A percentile compares a stretch with the other conserved stretches of the same genome.
phyloP scores from a whole-genome alignment of 306 rosid species.

The Pachyrhizus erosus region DNA sequence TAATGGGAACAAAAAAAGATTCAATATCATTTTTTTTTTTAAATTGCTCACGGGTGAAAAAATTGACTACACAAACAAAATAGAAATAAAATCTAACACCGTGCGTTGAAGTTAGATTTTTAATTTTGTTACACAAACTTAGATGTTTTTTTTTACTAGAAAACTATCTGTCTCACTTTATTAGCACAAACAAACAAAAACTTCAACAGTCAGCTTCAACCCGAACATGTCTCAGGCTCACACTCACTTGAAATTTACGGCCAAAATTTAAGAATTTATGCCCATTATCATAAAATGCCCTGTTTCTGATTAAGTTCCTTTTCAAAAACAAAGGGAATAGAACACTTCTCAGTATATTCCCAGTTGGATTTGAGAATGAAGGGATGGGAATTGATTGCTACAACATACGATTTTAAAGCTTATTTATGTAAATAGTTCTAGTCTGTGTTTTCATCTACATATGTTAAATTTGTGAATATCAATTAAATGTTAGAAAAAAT shows the following conservation, averaged over 20 bases:
- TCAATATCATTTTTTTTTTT: too few relatives aligned
- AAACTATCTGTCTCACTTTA: not conserved
- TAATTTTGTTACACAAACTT: not conserved
- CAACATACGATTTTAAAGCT: not conserved
- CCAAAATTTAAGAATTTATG: not conserved
- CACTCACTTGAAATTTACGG: slow-evolving; percentile 22
- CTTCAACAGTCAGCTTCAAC: not conserved
- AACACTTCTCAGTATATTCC: not conserved
- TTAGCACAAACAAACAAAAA: slow-evolving; percentile 6
- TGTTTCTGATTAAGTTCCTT: not conserved
- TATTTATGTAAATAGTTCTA: not conserved
- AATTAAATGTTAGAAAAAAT: not conserved
- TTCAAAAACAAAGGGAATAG: not conserved
- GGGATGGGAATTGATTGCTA: not conserved
- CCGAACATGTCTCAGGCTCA: not conserved
- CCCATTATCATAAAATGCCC: not conserved
- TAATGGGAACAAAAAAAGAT: not conserved
- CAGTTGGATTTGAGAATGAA: not conserved
- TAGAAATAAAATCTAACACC: not conserved
- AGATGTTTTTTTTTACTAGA: not conserved
- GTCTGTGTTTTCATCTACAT: not conserved
- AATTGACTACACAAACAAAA: not conserved
- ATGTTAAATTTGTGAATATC: not conserved
- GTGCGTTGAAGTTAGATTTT: not conserved
- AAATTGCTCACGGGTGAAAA: too few relatives aligned